A percentile compares a stretch with the other conserved stretches of the same genome.
Evolutionary conservation across 2,329 filamentous ascomycete genomes (phyloP).

Genomic region (Trichophyton simii): DNA sequence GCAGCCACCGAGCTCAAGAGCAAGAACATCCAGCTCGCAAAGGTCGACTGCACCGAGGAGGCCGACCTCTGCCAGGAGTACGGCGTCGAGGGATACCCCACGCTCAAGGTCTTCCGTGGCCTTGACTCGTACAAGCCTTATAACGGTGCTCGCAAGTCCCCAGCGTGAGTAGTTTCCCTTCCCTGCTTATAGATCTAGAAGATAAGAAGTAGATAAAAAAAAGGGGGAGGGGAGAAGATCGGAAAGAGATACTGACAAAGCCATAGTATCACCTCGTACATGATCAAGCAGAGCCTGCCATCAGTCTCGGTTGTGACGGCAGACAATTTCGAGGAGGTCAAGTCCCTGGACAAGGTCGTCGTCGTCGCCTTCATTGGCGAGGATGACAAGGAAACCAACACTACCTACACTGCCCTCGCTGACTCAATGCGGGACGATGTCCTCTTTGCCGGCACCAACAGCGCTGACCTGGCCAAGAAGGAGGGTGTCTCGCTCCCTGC

Average conservation of each 20-base stretch:
- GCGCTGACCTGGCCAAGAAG: slow-evolving; percentile 71
- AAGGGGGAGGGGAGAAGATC: no score
- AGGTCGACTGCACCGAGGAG: slow-evolving; percentile 83
- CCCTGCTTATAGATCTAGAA: background rate
- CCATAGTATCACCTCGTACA: slow-evolving; percentile 60
- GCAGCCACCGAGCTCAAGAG: slow-evolving; percentile 38
- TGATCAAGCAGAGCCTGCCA: slow-evolving; percentile 95
- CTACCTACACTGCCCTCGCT: slow-evolving; percentile 63
- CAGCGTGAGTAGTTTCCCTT: slow-evolving; percentile 37
- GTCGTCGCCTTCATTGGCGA: slow-evolving; percentile 75
- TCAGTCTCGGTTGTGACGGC: slow-evolving; percentile 73
- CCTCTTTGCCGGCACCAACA: slow-evolving; percentile 80
- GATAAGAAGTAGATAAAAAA: background rate
- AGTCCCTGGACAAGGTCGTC: slow-evolving; percentile 94
- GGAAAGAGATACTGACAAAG: slow-evolving; percentile 14
- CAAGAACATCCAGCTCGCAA: slow-evolving; percentile 38
- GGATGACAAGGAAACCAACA: slow-evolving; percentile 71
- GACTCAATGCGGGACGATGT: slow-evolving; percentile 75
- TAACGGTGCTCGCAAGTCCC: slow-evolving; percentile 77
- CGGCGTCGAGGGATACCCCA: slow-evolving; percentile 95
- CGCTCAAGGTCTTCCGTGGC: slow-evolving; percentile 97
- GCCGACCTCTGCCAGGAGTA: slow-evolving; percentile 77
- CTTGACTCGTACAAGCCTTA: slow-evolving; percentile 70
- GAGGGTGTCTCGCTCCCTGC: slow-evolving; percentile 80
- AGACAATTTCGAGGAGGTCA: slow-evolving; percentile 86